These are phyloP conservation scores for Blastocystis sp. DNA, from an alignment of 352 stramenopile genomes.

Conservation along the genomic window DNA sequence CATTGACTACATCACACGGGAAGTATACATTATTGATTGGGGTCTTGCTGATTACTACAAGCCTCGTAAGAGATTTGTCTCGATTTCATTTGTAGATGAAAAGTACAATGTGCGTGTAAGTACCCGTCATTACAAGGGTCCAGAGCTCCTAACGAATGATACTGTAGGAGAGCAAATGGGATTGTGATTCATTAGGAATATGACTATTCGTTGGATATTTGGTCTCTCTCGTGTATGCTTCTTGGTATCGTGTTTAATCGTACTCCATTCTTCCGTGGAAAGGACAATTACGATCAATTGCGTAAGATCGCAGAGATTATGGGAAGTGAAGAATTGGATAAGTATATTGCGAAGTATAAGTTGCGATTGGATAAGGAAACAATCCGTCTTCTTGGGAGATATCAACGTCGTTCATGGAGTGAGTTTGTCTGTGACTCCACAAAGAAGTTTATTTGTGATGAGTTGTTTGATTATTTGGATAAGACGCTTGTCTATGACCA, in stretches of 20 bases:
- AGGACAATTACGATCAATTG: constrained; percentile 99
- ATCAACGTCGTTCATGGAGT: constrained; percentile 94
- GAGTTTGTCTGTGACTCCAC: constrained; percentile 32
- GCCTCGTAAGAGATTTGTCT: constrained; percentile 66
- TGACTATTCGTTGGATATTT: constrained; percentile 99
- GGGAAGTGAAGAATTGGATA: constrained; percentile 92
- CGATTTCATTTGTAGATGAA: constrained; percentile 35
- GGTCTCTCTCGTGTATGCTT: constrained; percentile 97
- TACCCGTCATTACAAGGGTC: constrained; percentile 96
- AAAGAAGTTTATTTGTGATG: constrained; percentile 89
- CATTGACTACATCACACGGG: constrained; percentile 95
- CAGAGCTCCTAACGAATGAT: constrained; percentile 90
- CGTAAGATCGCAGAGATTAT: constrained; percentile 95
- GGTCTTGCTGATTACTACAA: constrained; percentile 98
- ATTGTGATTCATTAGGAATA: constrained; percentile 86
- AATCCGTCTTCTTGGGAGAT: constrained; percentile 82
- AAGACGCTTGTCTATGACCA: constrained; percentile 75
- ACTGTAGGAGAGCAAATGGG: not conserved
- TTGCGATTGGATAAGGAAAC: constrained; percentile 82
- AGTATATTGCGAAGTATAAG: constrained; percentile 97
- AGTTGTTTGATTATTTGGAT: constrained; percentile 89
- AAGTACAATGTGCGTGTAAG: constrained; percentile 96
- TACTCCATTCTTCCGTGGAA: constrained; percentile 97
- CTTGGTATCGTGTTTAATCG: constrained; percentile 81
- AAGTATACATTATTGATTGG: constrained; percentile 97